Base-by-base conservation (phyloP, 257 asterid genomes). In the Eustoma russellianum region DNA sequence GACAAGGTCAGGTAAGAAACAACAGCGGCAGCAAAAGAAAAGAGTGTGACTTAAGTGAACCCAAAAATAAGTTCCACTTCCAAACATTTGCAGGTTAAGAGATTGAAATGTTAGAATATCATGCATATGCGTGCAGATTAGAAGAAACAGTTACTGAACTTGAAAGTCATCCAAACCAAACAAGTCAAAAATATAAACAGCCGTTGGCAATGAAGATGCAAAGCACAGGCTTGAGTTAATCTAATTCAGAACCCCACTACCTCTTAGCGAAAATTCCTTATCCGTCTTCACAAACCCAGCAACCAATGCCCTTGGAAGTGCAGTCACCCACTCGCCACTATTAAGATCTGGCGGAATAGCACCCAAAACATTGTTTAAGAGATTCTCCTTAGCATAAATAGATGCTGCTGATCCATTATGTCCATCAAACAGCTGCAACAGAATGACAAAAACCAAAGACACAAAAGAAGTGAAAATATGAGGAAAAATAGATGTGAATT, bases 381-480 rank as follows among this genome's bases (percentile, higher is more conserved):
- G 94, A 73, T 80, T 82, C 69, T 91, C 98, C 69, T 87, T 91
- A 15, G 96, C 24, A 65, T 91, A 91, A 70, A 83, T 77, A 52
- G 98, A 96, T 30, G 98, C 98, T 52, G 94, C 95, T 56, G 98
- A 80, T 68, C 98, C 98, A 67, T 91, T 91, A 70, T 91, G 98
- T 51, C 98, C 98, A 69, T 91, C 98, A 67, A 91, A 87, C 67
- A 91, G 65, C 98, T 91, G 89, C 60, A 73, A 61, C 51, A 44
- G 5, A 7, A 9, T 40, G 48, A 50, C 53, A 46, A 52, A 56
- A 61, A 58, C 46, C 10, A 30, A 24, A 49, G 43, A 38, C 9
- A 7, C 43, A 4, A 28, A 7, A 60, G 19, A 19, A 46, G 30
- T 50, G 11, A 53, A 33, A 5, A 44, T 57, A 57, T 50, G 56